phyloP scores from a whole-genome alignment of 768 basidiomycete genomes.

The Panellus pusillus region DNA sequence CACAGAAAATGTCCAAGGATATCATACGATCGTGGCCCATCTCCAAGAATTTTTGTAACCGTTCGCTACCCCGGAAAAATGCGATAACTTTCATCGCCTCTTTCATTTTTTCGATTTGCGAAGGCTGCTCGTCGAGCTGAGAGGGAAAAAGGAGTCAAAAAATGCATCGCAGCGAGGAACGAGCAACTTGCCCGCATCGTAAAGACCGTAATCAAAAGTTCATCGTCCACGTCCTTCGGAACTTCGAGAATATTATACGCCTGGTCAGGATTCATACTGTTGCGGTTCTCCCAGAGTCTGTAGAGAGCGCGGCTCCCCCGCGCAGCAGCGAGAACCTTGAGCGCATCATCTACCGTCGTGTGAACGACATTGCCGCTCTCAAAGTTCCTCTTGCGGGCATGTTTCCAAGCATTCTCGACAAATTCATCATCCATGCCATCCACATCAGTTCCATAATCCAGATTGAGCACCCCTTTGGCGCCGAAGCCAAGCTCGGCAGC shows the following conservation, averaged over 20 bases:
- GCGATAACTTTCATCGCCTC: constrained; percentile 76
- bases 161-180: neutral
- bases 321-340: constrained; percentile 67
- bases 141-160: constrained; percentile 12
- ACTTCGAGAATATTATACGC: constrained; percentile 75
- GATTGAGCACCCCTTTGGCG: constrained; percentile 49
- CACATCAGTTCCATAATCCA: constrained; percentile 73
- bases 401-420: constrained; percentile 70
- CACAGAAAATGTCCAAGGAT: constrained; percentile 18
- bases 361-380: constrained; percentile 47
- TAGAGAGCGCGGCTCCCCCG: constrained; percentile 52
- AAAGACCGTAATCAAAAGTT: constrained; percentile 75
- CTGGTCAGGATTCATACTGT: constrained; percentile 62
- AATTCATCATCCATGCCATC: constrained; percentile 71
- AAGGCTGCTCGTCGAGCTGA: constrained; percentile 70
- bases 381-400: constrained; percentile 52
- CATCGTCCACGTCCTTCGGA: constrained; percentile 69
- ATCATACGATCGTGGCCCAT: constrained; percentile 74
- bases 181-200: constrained; percentile 57
- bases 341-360: constrained; percentile 62
- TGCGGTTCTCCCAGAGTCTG: constrained; percentile 52
- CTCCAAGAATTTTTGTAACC: constrained; percentile 62
- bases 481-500: constrained; percentile 66
- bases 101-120: constrained; percentile 66
- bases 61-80: constrained; percentile 70